Conservation (phyloP, 2,329 filamentous ascomycete species). For the Fusarium tjaetaba region DNA sequence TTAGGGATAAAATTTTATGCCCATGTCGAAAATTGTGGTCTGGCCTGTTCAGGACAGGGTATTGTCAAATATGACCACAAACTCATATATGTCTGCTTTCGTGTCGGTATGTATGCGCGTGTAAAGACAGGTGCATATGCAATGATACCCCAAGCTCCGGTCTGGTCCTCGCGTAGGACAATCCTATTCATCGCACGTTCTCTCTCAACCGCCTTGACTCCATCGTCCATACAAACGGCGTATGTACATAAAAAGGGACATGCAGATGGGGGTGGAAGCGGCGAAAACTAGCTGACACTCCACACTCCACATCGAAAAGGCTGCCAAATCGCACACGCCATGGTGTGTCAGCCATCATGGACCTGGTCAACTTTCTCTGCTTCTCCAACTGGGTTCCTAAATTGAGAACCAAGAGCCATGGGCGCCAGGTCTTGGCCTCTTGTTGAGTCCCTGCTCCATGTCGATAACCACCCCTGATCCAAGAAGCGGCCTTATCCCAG, state of each 20-base stretch:
- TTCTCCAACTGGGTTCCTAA: slow-evolving; percentile 40
- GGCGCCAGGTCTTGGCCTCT: slow-evolving; percentile 37
- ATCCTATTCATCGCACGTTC: slow-evolving; percentile 43
- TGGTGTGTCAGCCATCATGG: slow-evolving; percentile 34
- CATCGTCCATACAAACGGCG: slow-evolving; percentile 11
- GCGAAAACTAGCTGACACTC: slow-evolving; percentile 32
- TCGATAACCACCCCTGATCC: slow-evolving; percentile 39
- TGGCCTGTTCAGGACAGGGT: slow-evolving; percentile 2
- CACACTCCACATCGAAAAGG: slow-evolving; percentile 28
- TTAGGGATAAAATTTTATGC: slow-evolving; percentile 21
- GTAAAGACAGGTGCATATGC: slow-evolving; percentile 41
- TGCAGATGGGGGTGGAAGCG: slow-evolving; percentile 27
- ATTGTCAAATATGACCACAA: slow-evolving; percentile 17
- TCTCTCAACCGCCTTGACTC: slow-evolving; percentile 40
- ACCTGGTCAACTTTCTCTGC: slow-evolving; percentile 22
- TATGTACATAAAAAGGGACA: slow-evolving; percentile 25
- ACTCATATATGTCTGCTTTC: slow-evolving; percentile 23
- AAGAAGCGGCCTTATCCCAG: slow-evolving; percentile 39
- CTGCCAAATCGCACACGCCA: slow-evolving; percentile 29
- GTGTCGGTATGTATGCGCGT: slow-evolving; percentile 40
- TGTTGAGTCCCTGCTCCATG: slow-evolving; percentile 41
- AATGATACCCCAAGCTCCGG: slow-evolving; percentile 39
- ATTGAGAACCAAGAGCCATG: slow-evolving; percentile 42
- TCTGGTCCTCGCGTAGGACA: slow-evolving; percentile 41
- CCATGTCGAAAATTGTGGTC: slow-evolving; percentile 6